Evolutionary conservation across 2,329 filamentous ascomycete genomes (phyloP).

Genomic region (Aspergillus luchuensis): DNA sequence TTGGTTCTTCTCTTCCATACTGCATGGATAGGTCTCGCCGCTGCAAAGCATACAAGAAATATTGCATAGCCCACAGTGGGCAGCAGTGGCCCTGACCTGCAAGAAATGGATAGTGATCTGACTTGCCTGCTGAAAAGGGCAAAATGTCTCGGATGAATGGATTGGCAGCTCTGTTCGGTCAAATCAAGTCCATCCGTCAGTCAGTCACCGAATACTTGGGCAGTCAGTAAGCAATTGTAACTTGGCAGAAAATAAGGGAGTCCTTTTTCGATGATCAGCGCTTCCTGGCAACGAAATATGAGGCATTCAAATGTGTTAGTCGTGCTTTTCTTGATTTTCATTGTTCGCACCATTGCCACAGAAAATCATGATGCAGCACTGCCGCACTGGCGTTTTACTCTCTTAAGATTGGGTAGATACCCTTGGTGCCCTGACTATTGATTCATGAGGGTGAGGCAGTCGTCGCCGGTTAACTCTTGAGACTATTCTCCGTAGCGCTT

Average conservation of each 20-base stretch:
- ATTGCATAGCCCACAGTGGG: background rate
- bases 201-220: background rate
- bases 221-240: background rate
- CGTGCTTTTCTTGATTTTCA: background rate
- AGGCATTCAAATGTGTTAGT: background rate
- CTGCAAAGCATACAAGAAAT: slow-evolving; percentile 1
- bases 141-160: background rate
- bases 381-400: background rate
- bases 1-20: too few species aligned
- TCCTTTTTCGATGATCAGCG: background rate
- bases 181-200: background rate
- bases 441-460: background rate
- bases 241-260: background rate
- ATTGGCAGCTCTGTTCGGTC: background rate
- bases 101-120: background rate
- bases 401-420: background rate
- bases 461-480: background rate
- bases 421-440: background rate
- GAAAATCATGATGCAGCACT: background rate
- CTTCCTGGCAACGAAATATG: background rate
- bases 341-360: background rate
- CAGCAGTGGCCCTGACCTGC: background rate
- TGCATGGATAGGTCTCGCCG: background rate
- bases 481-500: background rate
- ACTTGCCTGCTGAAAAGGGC: background rate